Evolutionary conservation across 176 grass and related monocot species (phyloP).

Genomic region (Luzula sylvatica): DNA sequence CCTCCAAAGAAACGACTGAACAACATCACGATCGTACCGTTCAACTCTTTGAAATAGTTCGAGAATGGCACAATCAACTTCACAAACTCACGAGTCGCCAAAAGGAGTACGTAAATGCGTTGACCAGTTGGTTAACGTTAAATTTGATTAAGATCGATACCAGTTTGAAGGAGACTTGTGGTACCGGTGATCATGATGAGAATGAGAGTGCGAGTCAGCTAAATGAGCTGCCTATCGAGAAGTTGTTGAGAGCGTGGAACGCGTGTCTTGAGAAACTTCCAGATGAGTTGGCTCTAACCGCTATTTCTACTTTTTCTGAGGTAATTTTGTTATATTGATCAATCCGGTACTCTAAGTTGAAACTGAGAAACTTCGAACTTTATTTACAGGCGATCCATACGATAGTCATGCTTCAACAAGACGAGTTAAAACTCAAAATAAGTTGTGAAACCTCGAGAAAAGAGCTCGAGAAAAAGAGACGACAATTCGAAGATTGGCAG

Average conservation of each 20-base stretch:
- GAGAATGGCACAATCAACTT: constrained; percentile 50
- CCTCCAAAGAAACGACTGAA: constrained; percentile 39
- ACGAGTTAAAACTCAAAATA: constrained; percentile 39
- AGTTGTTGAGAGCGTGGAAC: constrained; percentile 45
- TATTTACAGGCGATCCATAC: constrained; percentile 27
- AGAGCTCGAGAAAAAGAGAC: constrained; percentile 43
- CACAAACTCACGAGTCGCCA: constrained; percentile 44
- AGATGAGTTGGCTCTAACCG: constrained; percentile 20
- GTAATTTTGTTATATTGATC: not conserved
- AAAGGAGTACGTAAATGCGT: constrained; percentile 39
- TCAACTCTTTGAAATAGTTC: constrained; percentile 39
- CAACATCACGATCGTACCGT: constrained; percentile 43
- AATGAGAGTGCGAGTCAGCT: not conserved
- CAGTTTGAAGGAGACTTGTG: constrained; percentile 40
- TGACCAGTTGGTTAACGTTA: constrained; percentile 57
- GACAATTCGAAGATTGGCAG: constrained; percentile 52
- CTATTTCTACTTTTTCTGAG: constrained; percentile 45
- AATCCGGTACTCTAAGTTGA: not conserved
- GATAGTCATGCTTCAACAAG: constrained; percentile 48
- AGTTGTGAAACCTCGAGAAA: constrained; percentile 34
- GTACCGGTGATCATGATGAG: no score
- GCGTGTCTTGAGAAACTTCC: constrained; percentile 48
- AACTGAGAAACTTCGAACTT: not conserved
- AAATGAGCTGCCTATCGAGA: constrained; percentile 62
- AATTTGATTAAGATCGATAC: constrained; percentile 59